Conservation (phyloP, 202 grass and related monocot genomes). For the Bolboschoenoplectus hybrid region DNA sequence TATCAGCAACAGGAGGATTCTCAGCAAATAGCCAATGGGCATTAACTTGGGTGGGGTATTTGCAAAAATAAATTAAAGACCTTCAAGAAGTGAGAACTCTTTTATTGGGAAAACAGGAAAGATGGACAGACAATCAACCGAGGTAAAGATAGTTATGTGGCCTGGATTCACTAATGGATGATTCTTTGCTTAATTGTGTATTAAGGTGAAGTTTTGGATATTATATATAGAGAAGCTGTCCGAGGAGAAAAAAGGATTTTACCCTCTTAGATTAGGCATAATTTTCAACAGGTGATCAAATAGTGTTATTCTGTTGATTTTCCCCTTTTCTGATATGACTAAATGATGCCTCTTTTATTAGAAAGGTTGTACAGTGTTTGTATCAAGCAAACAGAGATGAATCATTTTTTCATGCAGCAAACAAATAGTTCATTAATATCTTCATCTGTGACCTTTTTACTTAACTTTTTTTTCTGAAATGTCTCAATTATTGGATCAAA, state of each 20-base stretch:
- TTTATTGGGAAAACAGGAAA: not conserved
- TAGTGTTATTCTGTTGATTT: conserved; percentile 31
- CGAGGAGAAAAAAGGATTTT: conserved; percentile 6
- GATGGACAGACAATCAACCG: not conserved
- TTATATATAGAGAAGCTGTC: conserved; percentile 26
- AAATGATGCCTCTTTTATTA: conserved; percentile 23
- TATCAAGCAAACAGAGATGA: conserved; percentile 31
- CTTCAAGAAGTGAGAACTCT: conserved; percentile 6
- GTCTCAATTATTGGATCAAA: conserved; percentile 1
- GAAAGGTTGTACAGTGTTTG: conserved; percentile 37
- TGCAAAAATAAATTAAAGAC: not conserved
- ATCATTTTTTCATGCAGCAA: conserved; percentile 16
- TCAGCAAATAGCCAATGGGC: conserved; percentile 50
- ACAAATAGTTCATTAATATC: not conserved
- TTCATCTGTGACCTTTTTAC: not conserved
- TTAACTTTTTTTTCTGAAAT: not conserved
- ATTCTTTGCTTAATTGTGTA: conserved; percentile 23
- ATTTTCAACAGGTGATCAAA: conserved; percentile 11
- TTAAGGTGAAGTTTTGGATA: conserved; percentile 27
- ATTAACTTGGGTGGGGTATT: conserved; percentile 22
- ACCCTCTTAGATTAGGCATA: conserved; percentile 35
- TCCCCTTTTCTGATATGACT: not conserved
- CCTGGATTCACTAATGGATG: not conserved
- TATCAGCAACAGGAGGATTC: conserved; percentile 58
- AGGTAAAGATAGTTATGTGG: not conserved